Conservation (phyloP, 2,329 filamentous ascomycete genomes). For the Cadophora gregata region DNA sequence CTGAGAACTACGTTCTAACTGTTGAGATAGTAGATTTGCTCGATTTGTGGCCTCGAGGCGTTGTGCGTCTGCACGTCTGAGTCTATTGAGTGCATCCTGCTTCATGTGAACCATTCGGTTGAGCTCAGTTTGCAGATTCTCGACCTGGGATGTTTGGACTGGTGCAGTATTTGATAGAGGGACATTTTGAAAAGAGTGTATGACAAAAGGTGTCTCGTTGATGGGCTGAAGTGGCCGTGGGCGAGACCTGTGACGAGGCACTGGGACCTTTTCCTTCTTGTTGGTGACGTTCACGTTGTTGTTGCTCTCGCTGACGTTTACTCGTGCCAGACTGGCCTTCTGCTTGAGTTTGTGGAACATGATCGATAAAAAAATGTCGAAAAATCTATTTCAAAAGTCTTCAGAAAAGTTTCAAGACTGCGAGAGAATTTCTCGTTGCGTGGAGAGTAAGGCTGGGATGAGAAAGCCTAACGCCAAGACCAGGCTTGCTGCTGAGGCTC, state of each 20-base stretch:
- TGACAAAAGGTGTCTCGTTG: background rate
- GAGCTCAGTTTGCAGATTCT: background rate
- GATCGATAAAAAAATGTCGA: too few relatives aligned
- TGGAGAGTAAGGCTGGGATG: too few relatives aligned
- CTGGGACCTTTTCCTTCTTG: too few relatives aligned
- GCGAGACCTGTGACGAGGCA: background rate
- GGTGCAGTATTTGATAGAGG: background rate
- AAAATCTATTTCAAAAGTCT: too few relatives aligned
- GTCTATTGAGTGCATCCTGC: background rate
- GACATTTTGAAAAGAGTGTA: background rate
- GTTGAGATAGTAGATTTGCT: background rate
- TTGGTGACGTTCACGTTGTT: background rate
- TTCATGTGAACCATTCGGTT: background rate
- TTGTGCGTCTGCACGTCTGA: background rate
- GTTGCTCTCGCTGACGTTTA: background rate
- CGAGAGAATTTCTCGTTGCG: too few relatives aligned
- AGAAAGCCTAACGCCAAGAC: background rate
- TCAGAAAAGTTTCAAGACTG: too few relatives aligned
- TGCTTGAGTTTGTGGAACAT: slow-evolving; percentile 4
- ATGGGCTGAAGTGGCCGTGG: background rate
- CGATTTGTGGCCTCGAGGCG: background rate
- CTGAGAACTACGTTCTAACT: background rate
- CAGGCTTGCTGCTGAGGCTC: too few relatives aligned
- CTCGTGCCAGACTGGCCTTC: background rate
- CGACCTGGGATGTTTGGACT: background rate